A percentile compares a stretch with the other conserved stretches of the same genome.
phyloP scores from a whole-genome alignment of 495 filamentous ascomycete species.

The Penicillium paradoxum region DNA sequence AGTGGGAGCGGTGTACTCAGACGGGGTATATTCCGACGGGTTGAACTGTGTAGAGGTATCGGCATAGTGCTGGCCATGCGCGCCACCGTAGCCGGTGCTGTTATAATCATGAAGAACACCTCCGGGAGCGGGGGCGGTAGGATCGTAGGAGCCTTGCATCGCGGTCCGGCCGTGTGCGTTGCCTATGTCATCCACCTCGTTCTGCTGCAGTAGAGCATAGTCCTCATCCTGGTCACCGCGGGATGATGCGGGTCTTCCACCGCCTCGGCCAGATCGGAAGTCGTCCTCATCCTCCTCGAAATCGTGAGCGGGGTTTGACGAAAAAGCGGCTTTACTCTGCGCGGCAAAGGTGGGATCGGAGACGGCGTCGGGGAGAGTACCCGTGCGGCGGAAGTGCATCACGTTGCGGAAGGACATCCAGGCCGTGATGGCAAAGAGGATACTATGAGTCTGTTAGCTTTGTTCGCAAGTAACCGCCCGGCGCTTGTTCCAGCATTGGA shows the following conservation, averaged over 20 bases:
- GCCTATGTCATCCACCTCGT: slow-evolving; percentile 40
- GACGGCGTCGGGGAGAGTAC: slow-evolving; percentile 64
- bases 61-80: slow-evolving; percentile 39
- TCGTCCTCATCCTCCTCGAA: slow-evolving; percentile 47
- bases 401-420: slow-evolving; percentile 73
- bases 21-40: slow-evolving; percentile 19
- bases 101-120: slow-evolving; percentile 40
- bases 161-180: slow-evolving; percentile 32
- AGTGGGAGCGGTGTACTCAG: slow-evolving; percentile 16
- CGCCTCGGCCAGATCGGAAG: slow-evolving; percentile 41
- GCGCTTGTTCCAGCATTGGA: not conserved
- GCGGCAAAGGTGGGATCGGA: slow-evolving; percentile 48
- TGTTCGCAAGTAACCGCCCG: not conserved
- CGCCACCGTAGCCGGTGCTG: slow-evolving; percentile 43
- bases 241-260: slow-evolving; percentile 28
- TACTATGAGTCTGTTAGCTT: slow-evolving; percentile 40
- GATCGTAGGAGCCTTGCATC: slow-evolving; percentile 38
- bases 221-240: slow-evolving; percentile 41
- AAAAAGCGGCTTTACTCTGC: slow-evolving; percentile 48
- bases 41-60: not conserved
- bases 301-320: slow-evolving; percentile 45
- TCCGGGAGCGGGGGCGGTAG: slow-evolving; percentile 29
- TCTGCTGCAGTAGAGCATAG: slow-evolving; percentile 45
- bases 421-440: slow-evolving; percentile 68
- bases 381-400: slow-evolving; percentile 72